These are phyloP conservation scores for Pythium diclinum DNA, from an alignment of 352 stramenopile species.

Conservation along the genomic window DNA sequence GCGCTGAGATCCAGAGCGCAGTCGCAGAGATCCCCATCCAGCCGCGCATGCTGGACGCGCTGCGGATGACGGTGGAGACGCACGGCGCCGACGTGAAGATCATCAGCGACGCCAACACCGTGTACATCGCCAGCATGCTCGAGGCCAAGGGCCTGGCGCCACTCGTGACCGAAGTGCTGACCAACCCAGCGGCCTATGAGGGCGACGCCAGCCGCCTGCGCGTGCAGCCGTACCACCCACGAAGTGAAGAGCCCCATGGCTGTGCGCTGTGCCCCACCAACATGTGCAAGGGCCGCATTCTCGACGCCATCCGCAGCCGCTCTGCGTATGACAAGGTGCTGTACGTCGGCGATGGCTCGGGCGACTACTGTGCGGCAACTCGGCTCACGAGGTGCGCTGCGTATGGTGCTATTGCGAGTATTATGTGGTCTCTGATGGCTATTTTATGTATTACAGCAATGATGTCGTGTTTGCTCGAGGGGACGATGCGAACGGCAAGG, in stretches of 20 bases:
- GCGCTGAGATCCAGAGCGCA: slow-evolving; percentile 35
- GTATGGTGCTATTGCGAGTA: neutral
- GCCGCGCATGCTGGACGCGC: slow-evolving; percentile 62
- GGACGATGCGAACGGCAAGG: slow-evolving; percentile 38
- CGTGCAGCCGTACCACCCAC: slow-evolving; percentile 55
- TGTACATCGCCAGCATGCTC: slow-evolving; percentile 82
- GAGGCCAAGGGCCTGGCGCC: slow-evolving; percentile 30
- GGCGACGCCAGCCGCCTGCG: slow-evolving; percentile 31
- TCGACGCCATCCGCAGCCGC: slow-evolving; percentile 41
- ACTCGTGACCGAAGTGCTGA: slow-evolving; percentile 50
- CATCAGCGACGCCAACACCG: slow-evolving; percentile 75
- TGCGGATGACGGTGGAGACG: slow-evolving; percentile 40
- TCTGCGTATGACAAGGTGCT: slow-evolving; percentile 46
- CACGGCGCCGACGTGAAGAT: slow-evolving; percentile 54
- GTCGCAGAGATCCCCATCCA: slow-evolving; percentile 58
- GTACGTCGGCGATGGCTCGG: slow-evolving; percentile 69
- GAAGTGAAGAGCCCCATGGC: slow-evolving; percentile 36
- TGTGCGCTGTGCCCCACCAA: slow-evolving; percentile 64
- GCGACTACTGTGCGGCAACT: slow-evolving; percentile 67
- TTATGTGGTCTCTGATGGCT: slow-evolving; percentile 1
- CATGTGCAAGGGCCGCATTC: slow-evolving; percentile 79
- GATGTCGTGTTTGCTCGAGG: slow-evolving; percentile 69
- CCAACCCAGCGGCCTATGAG: slow-evolving; percentile 52
- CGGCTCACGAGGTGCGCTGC: slow-evolving; percentile 45
- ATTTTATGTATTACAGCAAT: slow-evolving; percentile 23